These are phyloP conservation scores for Suillus variegatus DNA, from an alignment of 768 basidiomycete species.

Conservation along the genomic window DNA sequence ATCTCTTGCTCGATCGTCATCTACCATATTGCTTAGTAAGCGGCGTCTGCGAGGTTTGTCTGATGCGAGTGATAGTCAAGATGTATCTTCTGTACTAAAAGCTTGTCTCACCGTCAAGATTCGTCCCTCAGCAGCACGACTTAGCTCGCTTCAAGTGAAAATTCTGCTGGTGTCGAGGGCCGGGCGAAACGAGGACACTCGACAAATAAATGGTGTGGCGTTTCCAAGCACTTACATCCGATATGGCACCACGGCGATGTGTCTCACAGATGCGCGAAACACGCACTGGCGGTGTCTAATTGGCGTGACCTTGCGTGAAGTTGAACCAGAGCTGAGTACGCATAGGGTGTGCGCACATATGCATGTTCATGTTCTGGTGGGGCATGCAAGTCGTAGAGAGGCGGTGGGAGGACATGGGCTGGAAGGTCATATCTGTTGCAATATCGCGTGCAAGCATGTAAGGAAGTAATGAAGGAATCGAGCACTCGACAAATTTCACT, in stretches of 20 bases:
- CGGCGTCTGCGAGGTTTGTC: too few relatives aligned
- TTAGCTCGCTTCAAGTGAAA: too few relatives aligned
- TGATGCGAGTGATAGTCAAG: too few relatives aligned
- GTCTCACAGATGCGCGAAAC: neutral
- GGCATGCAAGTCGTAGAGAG: neutral
- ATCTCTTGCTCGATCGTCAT: too few relatives aligned
- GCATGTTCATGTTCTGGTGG: constrained; percentile 16
- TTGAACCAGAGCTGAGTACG: constrained; percentile 23
- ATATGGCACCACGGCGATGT: neutral
- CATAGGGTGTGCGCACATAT: constrained; percentile 19
- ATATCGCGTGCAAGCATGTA: neutral
- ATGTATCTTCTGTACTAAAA: too few relatives aligned
- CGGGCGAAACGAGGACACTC: neutral
- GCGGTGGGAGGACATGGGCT: neutral
- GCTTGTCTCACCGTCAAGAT: too few relatives aligned
- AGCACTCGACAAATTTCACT: neutral
- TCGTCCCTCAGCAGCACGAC: too few relatives aligned
- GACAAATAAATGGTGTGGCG: neutral
- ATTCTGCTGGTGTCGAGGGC: too few relatives aligned
- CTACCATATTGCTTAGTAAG: too few relatives aligned
- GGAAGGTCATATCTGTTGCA: neutral
- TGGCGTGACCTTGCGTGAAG: constrained; percentile 24
- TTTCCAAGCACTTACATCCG: neutral
- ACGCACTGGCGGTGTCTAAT: constrained; percentile 16
- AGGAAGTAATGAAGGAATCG: neutral